A percentile compares a stretch with the other conserved stretches of the same genome.
These are phyloP conservation scores for Leishmania gerbilli DNA, from an alignment of 208 protist species.

Conservation along the genomic window DNA sequence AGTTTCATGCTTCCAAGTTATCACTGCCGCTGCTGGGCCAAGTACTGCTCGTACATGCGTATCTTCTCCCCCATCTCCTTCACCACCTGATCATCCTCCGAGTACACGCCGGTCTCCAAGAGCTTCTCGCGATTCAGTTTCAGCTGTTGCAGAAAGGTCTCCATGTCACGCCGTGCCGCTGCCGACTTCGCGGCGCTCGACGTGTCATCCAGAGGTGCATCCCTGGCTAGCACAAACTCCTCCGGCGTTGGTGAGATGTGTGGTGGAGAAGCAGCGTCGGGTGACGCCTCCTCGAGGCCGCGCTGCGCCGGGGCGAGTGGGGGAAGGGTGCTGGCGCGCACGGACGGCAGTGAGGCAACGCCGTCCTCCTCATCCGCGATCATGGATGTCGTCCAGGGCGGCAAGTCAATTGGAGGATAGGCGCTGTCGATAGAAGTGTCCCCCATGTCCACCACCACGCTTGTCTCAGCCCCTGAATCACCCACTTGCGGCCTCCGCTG, in stretches of 20 bases:
- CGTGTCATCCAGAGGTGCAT: conserved; percentile 9
- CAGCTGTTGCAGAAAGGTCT: conserved; percentile 77
- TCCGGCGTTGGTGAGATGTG: conserved; percentile 41
- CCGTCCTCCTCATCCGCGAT: conserved; percentile 6
- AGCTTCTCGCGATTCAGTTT: conserved; percentile 78
- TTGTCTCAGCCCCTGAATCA: not conserved
- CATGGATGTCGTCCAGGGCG: conserved; percentile 19
- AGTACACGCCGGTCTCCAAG: conserved; percentile 85
- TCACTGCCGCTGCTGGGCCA: conserved; percentile 21
- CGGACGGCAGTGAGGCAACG: conserved; percentile 9
- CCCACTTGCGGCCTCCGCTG: not conserved
- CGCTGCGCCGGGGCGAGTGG: conserved; percentile 29
- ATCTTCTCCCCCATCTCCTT: conserved; percentile 89
- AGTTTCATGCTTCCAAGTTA: not conserved
- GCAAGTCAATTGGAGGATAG: conserved; percentile 26
- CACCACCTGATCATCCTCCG: conserved; percentile 56
- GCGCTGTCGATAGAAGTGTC: conserved; percentile 33
- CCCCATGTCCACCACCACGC: conserved; percentile 33
- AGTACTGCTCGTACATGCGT: conserved; percentile 81
- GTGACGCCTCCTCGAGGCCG: not conserved
- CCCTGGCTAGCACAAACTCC: conserved; percentile 51
- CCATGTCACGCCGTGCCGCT: conserved; percentile 69
- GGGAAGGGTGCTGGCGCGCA: conserved; percentile 28
- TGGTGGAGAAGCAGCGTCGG: not conserved
- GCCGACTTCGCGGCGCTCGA: conserved; percentile 16